Conservation (phyloP, 768 basidiomycete species). For the Lentinula detonsa region DNA sequence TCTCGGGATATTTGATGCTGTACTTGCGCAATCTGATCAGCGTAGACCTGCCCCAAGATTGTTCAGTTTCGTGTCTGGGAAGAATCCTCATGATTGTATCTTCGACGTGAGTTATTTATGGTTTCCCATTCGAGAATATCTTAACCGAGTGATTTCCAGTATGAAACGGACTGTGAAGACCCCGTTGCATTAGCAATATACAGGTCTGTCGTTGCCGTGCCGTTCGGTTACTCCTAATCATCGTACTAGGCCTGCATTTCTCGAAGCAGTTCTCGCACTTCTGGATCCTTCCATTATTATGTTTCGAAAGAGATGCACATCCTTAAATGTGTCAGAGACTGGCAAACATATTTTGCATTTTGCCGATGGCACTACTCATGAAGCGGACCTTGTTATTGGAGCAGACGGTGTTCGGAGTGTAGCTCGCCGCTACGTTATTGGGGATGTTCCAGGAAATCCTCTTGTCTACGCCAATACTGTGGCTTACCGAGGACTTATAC, state of each 20-base stretch:
- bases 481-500: slow-evolving; percentile 45
- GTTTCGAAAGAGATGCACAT: slow-evolving; percentile 45
- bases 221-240: neutral
- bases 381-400: slow-evolving; percentile 44
- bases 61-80: slow-evolving; percentile 38
- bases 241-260: slow-evolving; percentile 39
- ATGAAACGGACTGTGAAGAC: slow-evolving; percentile 16
- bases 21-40: slow-evolving; percentile 32
- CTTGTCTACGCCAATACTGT: slow-evolving; percentile 39
- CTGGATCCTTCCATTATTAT: slow-evolving; percentile 35
- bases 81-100: slow-evolving; percentile 33
- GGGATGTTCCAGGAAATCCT: slow-evolving; percentile 15
- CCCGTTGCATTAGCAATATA: slow-evolving; percentile 40
- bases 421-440: slow-evolving; percentile 31
- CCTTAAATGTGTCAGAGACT: slow-evolving; percentile 18
- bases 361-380: slow-evolving; percentile 38
- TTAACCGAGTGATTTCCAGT: neutral
- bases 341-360: slow-evolving; percentile 34
- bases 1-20: slow-evolving; percentile 36
- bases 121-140: neutral
- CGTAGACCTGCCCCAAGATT: slow-evolving; percentile 20
- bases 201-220: slow-evolving; percentile 22
- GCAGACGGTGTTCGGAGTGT: slow-evolving; percentile 22
- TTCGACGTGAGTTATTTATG: slow-evolving; percentile 30
- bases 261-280: slow-evolving; percentile 39